phyloP scores from a whole-genome alignment of 345 rosid species.

The Citrus trifoliata region DNA sequence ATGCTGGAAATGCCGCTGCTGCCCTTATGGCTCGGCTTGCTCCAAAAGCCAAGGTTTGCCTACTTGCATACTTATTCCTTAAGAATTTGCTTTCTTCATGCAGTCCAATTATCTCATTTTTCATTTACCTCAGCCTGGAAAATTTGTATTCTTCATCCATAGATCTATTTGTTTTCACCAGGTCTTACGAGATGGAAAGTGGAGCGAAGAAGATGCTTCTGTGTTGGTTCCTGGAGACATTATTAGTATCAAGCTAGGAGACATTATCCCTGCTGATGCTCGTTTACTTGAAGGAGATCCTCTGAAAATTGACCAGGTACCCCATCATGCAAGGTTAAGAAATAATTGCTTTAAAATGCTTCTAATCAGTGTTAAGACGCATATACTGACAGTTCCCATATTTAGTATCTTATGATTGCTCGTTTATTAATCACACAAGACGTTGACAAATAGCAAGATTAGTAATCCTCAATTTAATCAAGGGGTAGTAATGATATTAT shows the following conservation, averaged over 20 bases:
- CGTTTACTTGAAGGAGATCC: constrained; percentile 66
- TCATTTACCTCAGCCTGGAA: background rate
- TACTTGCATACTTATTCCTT: background rate
- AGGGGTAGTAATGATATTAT: background rate
- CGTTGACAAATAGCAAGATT: background rate
- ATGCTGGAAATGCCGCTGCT: constrained; percentile 61
- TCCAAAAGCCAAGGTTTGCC: constrained; percentile 47
- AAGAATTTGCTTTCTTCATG: background rate
- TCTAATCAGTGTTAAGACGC: background rate
- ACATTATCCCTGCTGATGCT: constrained; percentile 61
- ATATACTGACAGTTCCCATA: background rate
- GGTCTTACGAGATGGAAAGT: constrained; percentile 48
- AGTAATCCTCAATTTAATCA: background rate
- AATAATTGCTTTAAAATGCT: background rate
- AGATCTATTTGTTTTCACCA: constrained; percentile 10
- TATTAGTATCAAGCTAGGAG: constrained; percentile 54
- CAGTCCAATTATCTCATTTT: background rate
- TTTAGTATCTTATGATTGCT: background rate
- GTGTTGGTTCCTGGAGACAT: constrained; percentile 55
- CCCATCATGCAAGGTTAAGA: background rate
- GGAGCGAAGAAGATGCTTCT: constrained; percentile 54
- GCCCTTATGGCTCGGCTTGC: constrained; percentile 61
- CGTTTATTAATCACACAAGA: background rate
- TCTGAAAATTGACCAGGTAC: constrained; percentile 57
- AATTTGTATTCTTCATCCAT: background rate